Conservation (phyloP, 106 monocot species). For the Dioscorea zingiberensis region DNA sequence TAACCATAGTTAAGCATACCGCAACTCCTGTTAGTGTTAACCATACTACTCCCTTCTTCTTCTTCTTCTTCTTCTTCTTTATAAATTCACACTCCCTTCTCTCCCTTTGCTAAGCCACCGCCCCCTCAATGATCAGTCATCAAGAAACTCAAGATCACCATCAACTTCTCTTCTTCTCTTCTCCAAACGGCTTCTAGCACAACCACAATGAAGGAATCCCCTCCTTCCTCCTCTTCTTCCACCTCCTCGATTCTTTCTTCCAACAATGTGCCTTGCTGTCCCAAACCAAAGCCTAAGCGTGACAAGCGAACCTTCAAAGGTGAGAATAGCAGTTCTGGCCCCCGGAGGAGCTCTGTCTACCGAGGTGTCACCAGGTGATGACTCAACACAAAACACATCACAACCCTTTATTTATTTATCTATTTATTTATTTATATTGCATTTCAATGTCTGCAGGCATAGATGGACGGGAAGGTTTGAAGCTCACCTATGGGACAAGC, state of each 20-base stretch:
- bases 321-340: not conserved
- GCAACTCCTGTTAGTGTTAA: not conserved
- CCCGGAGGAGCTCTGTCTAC: slow-evolving; percentile 56
- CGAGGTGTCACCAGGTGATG: slow-evolving; percentile 78
- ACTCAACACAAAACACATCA: not conserved
- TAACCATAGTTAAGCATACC: not conserved
- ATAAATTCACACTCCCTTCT: not conserved
- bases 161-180: no score
- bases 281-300: slow-evolving; percentile 19
- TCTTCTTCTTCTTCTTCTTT: not conserved
- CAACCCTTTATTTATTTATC: not conserved
- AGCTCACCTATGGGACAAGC: slow-evolving; percentile 72
- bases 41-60: not conserved
- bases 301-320: not conserved
- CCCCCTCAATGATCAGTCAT: not conserved
- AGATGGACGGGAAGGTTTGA: slow-evolving; percentile 64
- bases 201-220: slow-evolving; percentile 1
- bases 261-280: not conserved
- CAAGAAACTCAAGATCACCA: no score
- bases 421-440: no score
- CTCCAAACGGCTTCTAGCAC: not conserved
- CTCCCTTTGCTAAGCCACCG: not conserved
- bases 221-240: slow-evolving; percentile 6
- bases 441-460: slow-evolving; percentile 30
- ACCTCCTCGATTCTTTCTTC: not conserved